These are phyloP conservation scores for Phaeosphaeria sp. DNA, from an alignment of 2,329 filamentous ascomycete genomes.

Conservation along the genomic window DNA sequence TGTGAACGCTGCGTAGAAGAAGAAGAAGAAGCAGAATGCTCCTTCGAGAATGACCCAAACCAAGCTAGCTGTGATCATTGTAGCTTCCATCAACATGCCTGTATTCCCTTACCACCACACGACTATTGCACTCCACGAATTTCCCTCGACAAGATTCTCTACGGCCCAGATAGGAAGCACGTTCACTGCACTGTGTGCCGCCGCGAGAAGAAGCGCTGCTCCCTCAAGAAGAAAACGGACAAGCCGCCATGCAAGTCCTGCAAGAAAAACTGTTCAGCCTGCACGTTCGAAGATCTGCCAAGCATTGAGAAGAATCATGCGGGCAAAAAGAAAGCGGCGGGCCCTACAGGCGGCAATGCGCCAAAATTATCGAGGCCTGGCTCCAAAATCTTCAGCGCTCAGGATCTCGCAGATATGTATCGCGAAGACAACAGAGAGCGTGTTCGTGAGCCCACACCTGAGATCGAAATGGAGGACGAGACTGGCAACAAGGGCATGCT, in stretches of 20 bases:
- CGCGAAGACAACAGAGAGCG: slow-evolving; percentile 4
- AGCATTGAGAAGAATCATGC: not conserved
- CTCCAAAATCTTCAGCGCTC: slow-evolving; percentile 14
- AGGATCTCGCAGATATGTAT: slow-evolving; percentile 23
- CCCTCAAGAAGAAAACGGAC: slow-evolving; percentile 33
- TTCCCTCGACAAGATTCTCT: slow-evolving; percentile 26
- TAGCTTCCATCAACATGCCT: slow-evolving; percentile 14
- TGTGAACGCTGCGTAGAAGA: slow-evolving; percentile 39
- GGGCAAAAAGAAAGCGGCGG: slow-evolving; percentile 6
- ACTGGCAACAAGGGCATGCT: slow-evolving; percentile 31
- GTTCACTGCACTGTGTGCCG: slow-evolving; percentile 39
- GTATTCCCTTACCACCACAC: slow-evolving; percentile 19
- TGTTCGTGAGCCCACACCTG: slow-evolving; percentile 26
- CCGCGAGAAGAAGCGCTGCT: slow-evolving; percentile 36
- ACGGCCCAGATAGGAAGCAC: slow-evolving; percentile 23
- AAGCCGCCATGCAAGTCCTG: slow-evolving; percentile 44
- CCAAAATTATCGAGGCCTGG: slow-evolving; percentile 7
- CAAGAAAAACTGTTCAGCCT: slow-evolving; percentile 30
- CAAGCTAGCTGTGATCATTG: slow-evolving; percentile 31
- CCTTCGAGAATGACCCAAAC: slow-evolving; percentile 23
- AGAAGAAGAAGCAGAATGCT: slow-evolving; percentile 20
- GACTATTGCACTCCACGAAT: slow-evolving; percentile 26
- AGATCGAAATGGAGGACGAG: slow-evolving; percentile 35
- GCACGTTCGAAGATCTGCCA: slow-evolving; percentile 36
- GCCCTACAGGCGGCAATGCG: slow-evolving; percentile 2